Percentiles rank a stretch among this genome's conserved stretches.
These are phyloP conservation scores for Mortierella sp. DNA, from an alignment of 371 early-diverging fungal genomes.

Conservation along the genomic window DNA sequence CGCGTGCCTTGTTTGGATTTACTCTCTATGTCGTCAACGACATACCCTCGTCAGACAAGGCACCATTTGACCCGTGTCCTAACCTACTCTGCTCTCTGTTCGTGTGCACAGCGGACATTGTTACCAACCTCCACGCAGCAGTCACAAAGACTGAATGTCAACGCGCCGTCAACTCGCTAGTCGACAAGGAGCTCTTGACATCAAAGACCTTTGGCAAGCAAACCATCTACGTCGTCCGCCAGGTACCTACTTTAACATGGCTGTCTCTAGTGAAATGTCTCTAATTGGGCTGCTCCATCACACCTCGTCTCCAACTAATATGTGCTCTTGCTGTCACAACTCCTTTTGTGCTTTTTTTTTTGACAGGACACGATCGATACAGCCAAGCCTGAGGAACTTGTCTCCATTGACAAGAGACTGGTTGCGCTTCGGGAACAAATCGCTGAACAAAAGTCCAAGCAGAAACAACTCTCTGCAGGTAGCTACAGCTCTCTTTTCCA, in stretches of 20 bases:
- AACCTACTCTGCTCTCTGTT: background rate
- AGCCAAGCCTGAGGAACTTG: conserved; percentile 35
- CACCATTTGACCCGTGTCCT: background rate
- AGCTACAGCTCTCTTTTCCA: background rate
- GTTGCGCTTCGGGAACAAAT: conserved; percentile 22
- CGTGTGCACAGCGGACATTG: conserved; percentile 37
- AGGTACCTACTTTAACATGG: conserved; percentile 19
- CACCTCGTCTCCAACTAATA: background rate
- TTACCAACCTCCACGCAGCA: conserved; percentile 39
- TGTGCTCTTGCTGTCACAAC: background rate
- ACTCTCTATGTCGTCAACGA: no score
- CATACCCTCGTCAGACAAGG: no score
- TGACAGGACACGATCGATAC: conserved; percentile 37
- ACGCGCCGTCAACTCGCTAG: conserved; percentile 31
- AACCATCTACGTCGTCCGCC: conserved; percentile 45
- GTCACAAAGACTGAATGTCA: conserved; percentile 48
- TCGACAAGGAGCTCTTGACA: conserved; percentile 36
- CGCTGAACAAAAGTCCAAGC: conserved; percentile 27
- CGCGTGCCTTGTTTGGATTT: no score
- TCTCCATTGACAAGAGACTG: conserved; percentile 26
- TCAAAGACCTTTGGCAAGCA: conserved; percentile 53
- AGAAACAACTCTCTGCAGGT: conserved; percentile 35
- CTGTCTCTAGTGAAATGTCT: background rate
- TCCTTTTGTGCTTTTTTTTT: no score
- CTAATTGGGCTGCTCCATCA: background rate